phyloP scores from a whole-genome alignment of 495 filamentous ascomycete species.

The Xylaria palmicola region DNA sequence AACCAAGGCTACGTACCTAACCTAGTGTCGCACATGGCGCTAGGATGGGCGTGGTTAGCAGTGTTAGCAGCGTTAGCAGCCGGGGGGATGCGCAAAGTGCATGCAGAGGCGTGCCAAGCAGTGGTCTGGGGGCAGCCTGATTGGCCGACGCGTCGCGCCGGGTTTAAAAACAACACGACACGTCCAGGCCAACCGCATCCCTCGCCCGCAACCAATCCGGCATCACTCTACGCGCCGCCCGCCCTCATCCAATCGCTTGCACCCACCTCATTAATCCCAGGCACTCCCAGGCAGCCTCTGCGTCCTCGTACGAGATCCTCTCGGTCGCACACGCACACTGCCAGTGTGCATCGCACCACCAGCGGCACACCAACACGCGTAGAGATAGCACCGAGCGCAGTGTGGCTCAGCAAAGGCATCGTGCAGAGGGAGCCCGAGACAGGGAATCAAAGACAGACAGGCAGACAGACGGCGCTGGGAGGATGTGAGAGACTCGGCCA shows the following conservation, averaged over 20 bases:
- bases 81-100: slow-evolving; percentile 6
- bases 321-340: slow-evolving; percentile 7
- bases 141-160: slow-evolving; percentile 15
- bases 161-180: slow-evolving; percentile 14
- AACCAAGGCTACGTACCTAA: neutral
- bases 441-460: neutral
- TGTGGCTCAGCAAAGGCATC: neutral
- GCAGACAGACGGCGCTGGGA: neutral
- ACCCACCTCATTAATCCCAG: slow-evolving; percentile 24
- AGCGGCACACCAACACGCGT: slow-evolving; percentile 9
- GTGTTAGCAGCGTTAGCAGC: neutral
- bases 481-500: neutral
- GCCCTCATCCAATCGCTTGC: slow-evolving; percentile 25
- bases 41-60: no score
- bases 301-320: slow-evolving; percentile 18
- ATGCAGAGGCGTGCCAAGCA: slow-evolving; percentile 7
- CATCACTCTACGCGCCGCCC: slow-evolving; percentile 26
- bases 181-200: slow-evolving; percentile 12
- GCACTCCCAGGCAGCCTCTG: slow-evolving; percentile 29
- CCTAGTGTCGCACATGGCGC: neutral
- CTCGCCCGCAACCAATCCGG: slow-evolving; percentile 25
- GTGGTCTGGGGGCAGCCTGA: neutral
- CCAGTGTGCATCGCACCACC: slow-evolving; percentile 9
- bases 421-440: neutral
- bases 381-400: slow-evolving; percentile 1